Percentiles rank a stretch among this genome's conserved stretches.
Conservation (phyloP, 345 rosid genomes). For the Odontarrhena argentea region DNA sequence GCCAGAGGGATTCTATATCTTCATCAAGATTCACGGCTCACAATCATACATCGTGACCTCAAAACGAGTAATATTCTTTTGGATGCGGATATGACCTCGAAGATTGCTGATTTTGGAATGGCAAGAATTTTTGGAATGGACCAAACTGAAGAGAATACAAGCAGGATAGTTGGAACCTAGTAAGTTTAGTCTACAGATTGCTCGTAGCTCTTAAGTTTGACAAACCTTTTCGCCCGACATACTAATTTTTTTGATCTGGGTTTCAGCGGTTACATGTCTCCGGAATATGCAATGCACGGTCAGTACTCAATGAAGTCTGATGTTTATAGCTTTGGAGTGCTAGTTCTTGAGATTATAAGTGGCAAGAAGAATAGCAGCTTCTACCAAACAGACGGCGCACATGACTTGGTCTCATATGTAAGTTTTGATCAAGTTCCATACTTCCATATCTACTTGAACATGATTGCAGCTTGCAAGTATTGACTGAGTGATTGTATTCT, state of each 20-base stretch:
- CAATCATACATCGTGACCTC: slow-evolving; percentile 71
- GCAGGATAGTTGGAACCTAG: slow-evolving; percentile 58
- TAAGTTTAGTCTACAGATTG: slow-evolving; percentile 33
- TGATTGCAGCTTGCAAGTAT: slow-evolving; percentile 3
- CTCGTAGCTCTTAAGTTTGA: background rate
- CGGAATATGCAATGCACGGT: slow-evolving; percentile 47
- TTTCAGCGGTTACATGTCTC: slow-evolving; percentile 50
- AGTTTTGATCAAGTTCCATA: slow-evolving; percentile 12
- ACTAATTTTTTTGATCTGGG: slow-evolving; percentile 7
- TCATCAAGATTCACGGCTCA: slow-evolving; percentile 52
- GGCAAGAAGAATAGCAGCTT: slow-evolving; percentile 38
- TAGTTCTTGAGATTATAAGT: slow-evolving; percentile 42
- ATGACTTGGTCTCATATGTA: slow-evolving; percentile 40
- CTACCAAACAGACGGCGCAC: slow-evolving; percentile 22
- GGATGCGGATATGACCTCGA: slow-evolving; percentile 62
- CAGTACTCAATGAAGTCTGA: slow-evolving; percentile 43
- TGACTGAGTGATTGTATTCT: slow-evolving; percentile 23
- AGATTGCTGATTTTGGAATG: slow-evolving; percentile 73
- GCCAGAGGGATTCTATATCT: slow-evolving; percentile 55
- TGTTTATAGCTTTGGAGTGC: slow-evolving; percentile 44
- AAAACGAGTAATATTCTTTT: slow-evolving; percentile 60
- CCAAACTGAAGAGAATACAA: slow-evolving; percentile 45
- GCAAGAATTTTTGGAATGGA: slow-evolving; percentile 52
- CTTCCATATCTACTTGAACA: background rate
- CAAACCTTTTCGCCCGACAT: background rate